These are phyloP conservation scores for Cicer judaicum DNA, from an alignment of 306 rosid species.

Conservation along the genomic window DNA sequence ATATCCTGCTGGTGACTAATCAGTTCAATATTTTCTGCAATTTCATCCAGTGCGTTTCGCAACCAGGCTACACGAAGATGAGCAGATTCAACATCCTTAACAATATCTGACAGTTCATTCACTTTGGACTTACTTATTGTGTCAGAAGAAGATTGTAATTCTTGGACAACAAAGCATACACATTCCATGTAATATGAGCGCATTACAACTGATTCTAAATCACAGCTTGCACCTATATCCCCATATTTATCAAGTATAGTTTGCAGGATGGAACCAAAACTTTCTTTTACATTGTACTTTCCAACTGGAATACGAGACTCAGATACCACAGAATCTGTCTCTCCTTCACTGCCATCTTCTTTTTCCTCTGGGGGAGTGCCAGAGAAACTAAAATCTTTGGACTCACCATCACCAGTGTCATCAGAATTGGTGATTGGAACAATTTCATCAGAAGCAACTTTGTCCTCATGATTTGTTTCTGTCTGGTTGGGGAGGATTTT, in stretches of 20 bases:
- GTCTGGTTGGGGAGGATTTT: not conserved
- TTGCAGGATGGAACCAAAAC: conserved; percentile 64
- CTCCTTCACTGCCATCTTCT: conserved; percentile 61
- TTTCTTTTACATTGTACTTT: conserved; percentile 68
- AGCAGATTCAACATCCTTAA: conserved; percentile 85
- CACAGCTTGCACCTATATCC: conserved; percentile 75
- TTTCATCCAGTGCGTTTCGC: conserved; percentile 55
- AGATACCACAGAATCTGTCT: conserved; percentile 53
- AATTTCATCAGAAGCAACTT: conserved; percentile 20
- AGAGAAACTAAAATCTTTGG: conserved; percentile 57
- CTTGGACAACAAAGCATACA: conserved; percentile 81
- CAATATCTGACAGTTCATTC: conserved; percentile 68
- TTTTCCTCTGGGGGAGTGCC: conserved; percentile 38
- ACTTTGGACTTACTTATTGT: conserved; percentile 64
- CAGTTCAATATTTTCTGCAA: conserved; percentile 57
- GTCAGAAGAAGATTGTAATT: conserved; percentile 57
- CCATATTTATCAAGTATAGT: conserved; percentile 72
- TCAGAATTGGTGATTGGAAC: conserved; percentile 36
- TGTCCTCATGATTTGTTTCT: conserved; percentile 19
- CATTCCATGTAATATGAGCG: conserved; percentile 84
- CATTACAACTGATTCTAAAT: conserved; percentile 73
- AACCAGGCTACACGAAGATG: conserved; percentile 73
- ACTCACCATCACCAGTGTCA: conserved; percentile 38
- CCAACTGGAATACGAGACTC: conserved; percentile 72
- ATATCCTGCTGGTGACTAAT: conserved; percentile 50